Base-by-base conservation (phyloP, 2,329 filamentous ascomycete species). In the Curvularia eragrostidis region DNA sequence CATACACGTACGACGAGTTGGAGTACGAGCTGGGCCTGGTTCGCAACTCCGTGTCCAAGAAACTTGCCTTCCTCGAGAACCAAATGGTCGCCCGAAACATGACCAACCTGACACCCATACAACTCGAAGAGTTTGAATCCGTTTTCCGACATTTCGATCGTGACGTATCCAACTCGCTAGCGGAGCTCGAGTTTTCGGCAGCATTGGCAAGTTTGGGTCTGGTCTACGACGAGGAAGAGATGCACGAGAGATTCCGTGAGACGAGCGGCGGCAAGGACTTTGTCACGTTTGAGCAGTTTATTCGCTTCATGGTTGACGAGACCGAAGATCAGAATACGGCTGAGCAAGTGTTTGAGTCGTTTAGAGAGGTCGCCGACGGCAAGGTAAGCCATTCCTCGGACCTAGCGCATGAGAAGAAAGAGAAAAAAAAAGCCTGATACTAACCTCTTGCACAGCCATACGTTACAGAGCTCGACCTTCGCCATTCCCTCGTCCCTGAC, bases 261-360 rank as follows among this genome's bases (percentile, higher is more conserved):
- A 96, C 93, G n/a, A 93, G 91, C 62, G 87, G 86, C 36, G 92
- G 87, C 34, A 85, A 82, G 64, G 90, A 89, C 76, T 86, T 90
- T 64, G 95, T 99, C 50, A 95, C 91, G 4, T 99, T 99, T 74
- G 95, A 99, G 80, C 94, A 98, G 78, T 99, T 99, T 74, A 99
- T 99, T 75, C 89, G 91, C 38, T 99, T 99, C 83, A 99, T 99
- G 95, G 95, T 99, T 47, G 92, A 96, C 68, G 95, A 97, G 48
- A 99, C 95, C 12, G 95, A 99, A 79, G 95, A 99, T 74, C 95
- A 99, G 80, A 97, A 99, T 77, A 97, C 93, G 3, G 95, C 95
- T 12, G 95, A 98, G 78, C 95, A 99, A 77, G 95, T 99, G 5
- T 98, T 95, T 82, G 94, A 99, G 80, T 96, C 91, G 63, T 99